These are phyloP conservation scores for Daphne laureola DNA, from an alignment of 441 rosid species.

Conservation along the genomic window DNA sequence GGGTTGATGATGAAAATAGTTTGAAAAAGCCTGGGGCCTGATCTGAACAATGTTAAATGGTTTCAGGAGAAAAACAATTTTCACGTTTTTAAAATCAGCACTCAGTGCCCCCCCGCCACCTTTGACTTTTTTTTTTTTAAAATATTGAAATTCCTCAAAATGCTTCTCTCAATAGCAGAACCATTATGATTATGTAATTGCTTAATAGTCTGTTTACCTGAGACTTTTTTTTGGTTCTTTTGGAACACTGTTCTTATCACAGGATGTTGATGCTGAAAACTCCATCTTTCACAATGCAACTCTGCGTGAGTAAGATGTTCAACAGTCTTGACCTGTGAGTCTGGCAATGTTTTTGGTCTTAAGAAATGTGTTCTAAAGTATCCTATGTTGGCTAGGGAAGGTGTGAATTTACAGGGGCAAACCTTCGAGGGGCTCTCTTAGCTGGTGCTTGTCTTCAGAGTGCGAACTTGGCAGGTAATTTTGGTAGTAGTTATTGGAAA, in stretches of 20 bases:
- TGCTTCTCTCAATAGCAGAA: too few species aligned
- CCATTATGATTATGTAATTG: too few species aligned
- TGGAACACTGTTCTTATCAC: slow-evolving; percentile 14
- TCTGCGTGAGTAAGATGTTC: slow-evolving; percentile 73
- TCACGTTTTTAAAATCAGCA: too few species aligned
- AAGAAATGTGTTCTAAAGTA: slow-evolving; percentile 17
- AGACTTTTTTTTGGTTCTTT: slow-evolving; percentile 10
- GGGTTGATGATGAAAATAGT: too few species aligned
- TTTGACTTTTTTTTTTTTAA: too few species aligned
- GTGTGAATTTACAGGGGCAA: slow-evolving; percentile 89
- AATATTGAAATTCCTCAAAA: too few species aligned
- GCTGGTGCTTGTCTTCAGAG: slow-evolving; percentile 91
- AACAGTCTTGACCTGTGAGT: slow-evolving; percentile 9
- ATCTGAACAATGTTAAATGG: too few species aligned
- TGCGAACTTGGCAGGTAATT: slow-evolving; percentile 83
- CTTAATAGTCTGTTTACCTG: slow-evolving; percentile 1
- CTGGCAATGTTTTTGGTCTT: neutral
- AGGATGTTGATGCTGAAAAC: slow-evolving; percentile 84
- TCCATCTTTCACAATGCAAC: slow-evolving; percentile 88
- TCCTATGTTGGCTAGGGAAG: slow-evolving; percentile 53
- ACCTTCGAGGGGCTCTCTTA: slow-evolving; percentile 83
- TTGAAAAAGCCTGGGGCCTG: too few species aligned
- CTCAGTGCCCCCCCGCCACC: too few species aligned
- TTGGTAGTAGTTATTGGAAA: neutral
- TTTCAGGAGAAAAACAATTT: too few species aligned